These are phyloP conservation scores for Clonostachys solani DNA, from an alignment of 2,329 filamentous ascomycete species.

Conservation along the genomic window DNA sequence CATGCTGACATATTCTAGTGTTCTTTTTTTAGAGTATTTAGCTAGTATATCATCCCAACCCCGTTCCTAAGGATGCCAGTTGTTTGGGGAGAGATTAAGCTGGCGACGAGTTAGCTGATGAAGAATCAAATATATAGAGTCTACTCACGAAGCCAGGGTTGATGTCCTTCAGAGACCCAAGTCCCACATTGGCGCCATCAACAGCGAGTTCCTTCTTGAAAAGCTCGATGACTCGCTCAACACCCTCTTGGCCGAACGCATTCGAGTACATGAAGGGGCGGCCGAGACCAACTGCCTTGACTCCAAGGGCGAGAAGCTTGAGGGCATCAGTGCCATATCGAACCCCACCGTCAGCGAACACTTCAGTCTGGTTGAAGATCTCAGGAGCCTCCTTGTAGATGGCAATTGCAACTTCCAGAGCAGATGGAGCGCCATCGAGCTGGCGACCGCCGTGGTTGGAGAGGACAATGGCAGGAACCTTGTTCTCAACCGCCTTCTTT, in stretches of 20 bases:
- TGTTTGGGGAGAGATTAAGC: too few relatives aligned
- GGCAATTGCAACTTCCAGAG: constrained; percentile 32
- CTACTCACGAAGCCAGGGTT: too few relatives aligned
- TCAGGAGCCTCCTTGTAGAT: constrained; percentile 28
- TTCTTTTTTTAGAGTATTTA: too few relatives aligned
- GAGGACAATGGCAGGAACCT: constrained; percentile 27
- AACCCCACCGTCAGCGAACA: constrained; percentile 36
- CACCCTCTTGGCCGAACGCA: constrained; percentile 39
- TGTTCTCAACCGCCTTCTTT: constrained; percentile 18
- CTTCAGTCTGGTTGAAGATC: constrained; percentile 30
- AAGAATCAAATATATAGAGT: too few relatives aligned
- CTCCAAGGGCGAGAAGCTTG: constrained; percentile 36
- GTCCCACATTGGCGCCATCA: constrained; percentile 14
- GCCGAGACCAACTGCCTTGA: constrained; percentile 39
- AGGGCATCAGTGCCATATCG: constrained; percentile 36
- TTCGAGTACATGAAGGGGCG: constrained; percentile 49
- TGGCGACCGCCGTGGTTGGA: constrained; percentile 39
- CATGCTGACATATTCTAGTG: too few relatives aligned
- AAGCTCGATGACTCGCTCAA: constrained; percentile 27
- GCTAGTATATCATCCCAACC: too few relatives aligned
- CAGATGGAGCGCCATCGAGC: constrained; percentile 30
- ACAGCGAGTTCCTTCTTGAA: constrained; percentile 37
- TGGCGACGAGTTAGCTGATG: too few relatives aligned
- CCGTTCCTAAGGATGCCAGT: too few relatives aligned
- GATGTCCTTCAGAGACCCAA: too few relatives aligned